These are phyloP conservation scores for Thermothelomyces thermophilus DNA, from an alignment of 2,329 filamentous ascomycete genomes.

Conservation along the genomic window DNA sequence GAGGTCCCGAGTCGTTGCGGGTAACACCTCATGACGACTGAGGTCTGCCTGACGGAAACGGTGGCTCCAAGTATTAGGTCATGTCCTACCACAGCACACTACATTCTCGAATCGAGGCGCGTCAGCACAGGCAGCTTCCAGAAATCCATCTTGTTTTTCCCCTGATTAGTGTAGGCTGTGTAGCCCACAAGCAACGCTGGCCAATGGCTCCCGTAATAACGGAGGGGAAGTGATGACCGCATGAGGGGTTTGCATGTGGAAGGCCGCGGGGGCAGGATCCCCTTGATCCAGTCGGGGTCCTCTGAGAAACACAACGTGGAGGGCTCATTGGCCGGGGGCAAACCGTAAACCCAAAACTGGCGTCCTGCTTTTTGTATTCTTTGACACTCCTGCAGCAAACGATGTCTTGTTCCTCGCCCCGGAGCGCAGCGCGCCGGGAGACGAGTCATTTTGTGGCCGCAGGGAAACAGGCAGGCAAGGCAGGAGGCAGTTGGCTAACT, in stretches of 20 bases:
- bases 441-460: constrained; percentile 1
- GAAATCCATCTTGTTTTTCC: too few relatives aligned
- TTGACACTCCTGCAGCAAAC: not conserved
- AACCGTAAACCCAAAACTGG: not conserved
- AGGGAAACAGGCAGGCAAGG: not conserved
- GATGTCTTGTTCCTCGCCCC: not conserved
- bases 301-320: not conserved
- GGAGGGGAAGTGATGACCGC: constrained; percentile 7
- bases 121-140: too few relatives aligned
- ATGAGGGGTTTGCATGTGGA: constrained; percentile 6
- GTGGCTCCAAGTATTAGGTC: too few relatives aligned
- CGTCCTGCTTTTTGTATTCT: not conserved
- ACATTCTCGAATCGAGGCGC: too few relatives aligned
- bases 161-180: too few relatives aligned
- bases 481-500: not conserved
- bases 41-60: too few relatives aligned
- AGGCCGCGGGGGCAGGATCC: not conserved
- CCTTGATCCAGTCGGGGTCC: not conserved
- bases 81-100: too few relatives aligned
- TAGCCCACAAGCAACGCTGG: too few relatives aligned
- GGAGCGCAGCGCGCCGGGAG: not conserved
- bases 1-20: too few relatives aligned
- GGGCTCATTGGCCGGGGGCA: not conserved
- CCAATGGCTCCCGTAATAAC: not conserved
- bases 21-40: too few relatives aligned